Conservation (phyloP, 2,329 filamentous ascomycete genomes). For the Fusarium floridanum region DNA sequence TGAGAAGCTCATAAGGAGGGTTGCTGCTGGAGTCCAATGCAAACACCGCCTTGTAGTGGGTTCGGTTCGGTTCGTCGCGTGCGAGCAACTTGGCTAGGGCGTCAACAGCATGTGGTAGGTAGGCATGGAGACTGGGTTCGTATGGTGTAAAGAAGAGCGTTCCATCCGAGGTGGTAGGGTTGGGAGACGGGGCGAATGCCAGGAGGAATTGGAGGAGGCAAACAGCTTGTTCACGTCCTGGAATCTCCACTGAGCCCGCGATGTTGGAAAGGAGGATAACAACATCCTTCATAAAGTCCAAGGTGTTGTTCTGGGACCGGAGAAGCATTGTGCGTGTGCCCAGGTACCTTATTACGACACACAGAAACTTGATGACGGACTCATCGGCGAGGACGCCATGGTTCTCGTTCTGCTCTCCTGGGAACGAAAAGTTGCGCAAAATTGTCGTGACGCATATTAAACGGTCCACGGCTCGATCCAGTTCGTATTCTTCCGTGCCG, state of each 20-base stretch:
- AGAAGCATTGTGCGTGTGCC: slow-evolving; percentile 91
- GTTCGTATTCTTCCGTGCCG: slow-evolving; percentile 81
- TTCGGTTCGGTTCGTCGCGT: slow-evolving; percentile 91
- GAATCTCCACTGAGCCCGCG: slow-evolving; percentile 82
- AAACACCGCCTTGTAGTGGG: slow-evolving; percentile 86
- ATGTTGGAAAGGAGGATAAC: slow-evolving; percentile 92
- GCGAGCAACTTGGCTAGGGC: slow-evolving; percentile 91
- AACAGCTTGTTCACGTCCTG: slow-evolving; percentile 87
- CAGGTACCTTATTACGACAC: slow-evolving; percentile 84
- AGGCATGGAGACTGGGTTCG: slow-evolving; percentile 84
- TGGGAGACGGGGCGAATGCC: slow-evolving; percentile 86
- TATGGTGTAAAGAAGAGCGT: slow-evolving; percentile 83
- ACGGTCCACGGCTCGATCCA: slow-evolving; percentile 88
- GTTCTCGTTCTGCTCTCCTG: slow-evolving; percentile 72
- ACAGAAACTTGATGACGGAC: slow-evolving; percentile 84
- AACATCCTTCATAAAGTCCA: slow-evolving; percentile 98
- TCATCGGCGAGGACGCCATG: slow-evolving; percentile 81
- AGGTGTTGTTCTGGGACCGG: slow-evolving; percentile 83
- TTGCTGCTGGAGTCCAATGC: slow-evolving; percentile 74
- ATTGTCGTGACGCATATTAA: slow-evolving; percentile 93
- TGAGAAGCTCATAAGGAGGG: slow-evolving; percentile 83
- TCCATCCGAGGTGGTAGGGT: slow-evolving; percentile 69
- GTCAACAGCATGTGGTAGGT: slow-evolving; percentile 91
- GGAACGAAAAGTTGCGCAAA: slow-evolving; percentile 90
- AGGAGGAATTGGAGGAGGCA: slow-evolving; percentile 90